Evolutionary conservation across 805 yeast species (phyloP).

Genomic region (Metschnikowia proteae): DNA sequence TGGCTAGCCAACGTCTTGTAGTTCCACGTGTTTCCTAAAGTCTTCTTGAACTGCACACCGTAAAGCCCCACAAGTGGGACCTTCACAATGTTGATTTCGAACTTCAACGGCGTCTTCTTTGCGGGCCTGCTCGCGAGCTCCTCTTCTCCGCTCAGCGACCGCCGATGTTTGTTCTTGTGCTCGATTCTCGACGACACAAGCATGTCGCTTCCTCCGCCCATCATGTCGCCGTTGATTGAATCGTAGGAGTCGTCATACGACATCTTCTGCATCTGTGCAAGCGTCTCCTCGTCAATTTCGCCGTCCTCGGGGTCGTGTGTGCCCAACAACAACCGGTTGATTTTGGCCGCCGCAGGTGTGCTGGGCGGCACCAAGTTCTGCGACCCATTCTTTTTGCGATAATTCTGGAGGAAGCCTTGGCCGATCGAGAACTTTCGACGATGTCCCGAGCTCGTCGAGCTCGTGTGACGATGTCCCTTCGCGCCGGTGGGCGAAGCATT

Average conservation of each 20-base stretch:
- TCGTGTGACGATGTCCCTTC: slow-evolving; percentile 37
- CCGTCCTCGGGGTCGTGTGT: slow-evolving; percentile 28
- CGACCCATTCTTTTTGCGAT: slow-evolving; percentile 48
- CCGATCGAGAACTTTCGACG: slow-evolving; percentile 65
- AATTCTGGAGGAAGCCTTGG: slow-evolving; percentile 46
- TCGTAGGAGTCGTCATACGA: slow-evolving; percentile 58
- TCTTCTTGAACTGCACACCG: slow-evolving; percentile 92
- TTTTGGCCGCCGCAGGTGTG: slow-evolving; percentile 51
- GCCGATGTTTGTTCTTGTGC: slow-evolving; percentile 41
- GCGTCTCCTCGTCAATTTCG: slow-evolving; percentile 28
- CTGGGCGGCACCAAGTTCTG: slow-evolving; percentile 44
- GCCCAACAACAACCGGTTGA: slow-evolving; percentile 26
- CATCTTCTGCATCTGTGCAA: slow-evolving; percentile 22
- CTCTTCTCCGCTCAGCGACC: slow-evolving; percentile 26
- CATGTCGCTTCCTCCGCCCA: slow-evolving; percentile 57
- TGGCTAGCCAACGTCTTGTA: slow-evolving; percentile 88
- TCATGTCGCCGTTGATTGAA: slow-evolving; percentile 48
- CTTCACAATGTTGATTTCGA: slow-evolving; percentile 88
- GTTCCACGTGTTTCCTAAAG: slow-evolving; percentile 92
- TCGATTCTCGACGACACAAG: slow-evolving; percentile 56
- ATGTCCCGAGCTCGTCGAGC: slow-evolving; percentile 40
- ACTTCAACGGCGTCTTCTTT: slow-evolving; percentile 59
- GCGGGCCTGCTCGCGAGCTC: slow-evolving; percentile 10
- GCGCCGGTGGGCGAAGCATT: slow-evolving; percentile 9
- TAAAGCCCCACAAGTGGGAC: slow-evolving; percentile 86